Evolutionary conservation across 1,139 yeast species (phyloP).

Genomic region (Pneumocystis jirovecii): DNA sequence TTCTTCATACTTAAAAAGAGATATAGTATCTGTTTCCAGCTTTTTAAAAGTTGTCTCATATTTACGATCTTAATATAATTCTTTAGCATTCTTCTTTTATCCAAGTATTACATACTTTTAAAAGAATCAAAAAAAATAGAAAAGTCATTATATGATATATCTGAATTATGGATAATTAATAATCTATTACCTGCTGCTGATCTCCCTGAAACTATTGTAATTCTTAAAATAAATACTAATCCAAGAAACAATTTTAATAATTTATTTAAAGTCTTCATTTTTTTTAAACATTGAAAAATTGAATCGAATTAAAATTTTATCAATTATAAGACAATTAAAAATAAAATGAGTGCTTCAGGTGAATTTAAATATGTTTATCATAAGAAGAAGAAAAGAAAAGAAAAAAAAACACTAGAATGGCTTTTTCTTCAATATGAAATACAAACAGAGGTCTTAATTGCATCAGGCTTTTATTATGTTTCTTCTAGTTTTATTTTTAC

Average conservation of each 20-base stretch:
- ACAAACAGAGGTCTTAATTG: not conserved
- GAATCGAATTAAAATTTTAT: not conserved
- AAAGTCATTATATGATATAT: conserved; percentile 21
- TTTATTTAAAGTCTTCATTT: not conserved
- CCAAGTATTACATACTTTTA: conserved; percentile 10
- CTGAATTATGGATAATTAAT: conserved; percentile 27
- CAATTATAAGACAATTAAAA: not conserved
- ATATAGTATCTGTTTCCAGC: conserved; percentile 22
- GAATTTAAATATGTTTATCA: not conserved
- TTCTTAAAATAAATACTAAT: not conserved
- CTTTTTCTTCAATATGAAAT: not conserved
- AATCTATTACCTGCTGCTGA: conserved; percentile 18
- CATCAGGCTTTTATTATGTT: not conserved
- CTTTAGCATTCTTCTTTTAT: not conserved
- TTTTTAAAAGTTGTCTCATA: conserved; percentile 21
- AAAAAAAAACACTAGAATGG: not conserved
- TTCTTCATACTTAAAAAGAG: conserved; percentile 30
- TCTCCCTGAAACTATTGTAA: not conserved
- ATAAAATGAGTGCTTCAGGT: not conserved
- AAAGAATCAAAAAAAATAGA: conserved; percentile 23
- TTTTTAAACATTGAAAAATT: not conserved
- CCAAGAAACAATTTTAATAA: not conserved
- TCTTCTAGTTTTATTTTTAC: not conserved
- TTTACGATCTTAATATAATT: conserved; percentile 18
- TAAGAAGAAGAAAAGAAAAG: not conserved